Evolutionary conservation across 2,329 filamentous ascomycete genomes (phyloP).

Genomic region (Aspergillus spinulosporus): DNA sequence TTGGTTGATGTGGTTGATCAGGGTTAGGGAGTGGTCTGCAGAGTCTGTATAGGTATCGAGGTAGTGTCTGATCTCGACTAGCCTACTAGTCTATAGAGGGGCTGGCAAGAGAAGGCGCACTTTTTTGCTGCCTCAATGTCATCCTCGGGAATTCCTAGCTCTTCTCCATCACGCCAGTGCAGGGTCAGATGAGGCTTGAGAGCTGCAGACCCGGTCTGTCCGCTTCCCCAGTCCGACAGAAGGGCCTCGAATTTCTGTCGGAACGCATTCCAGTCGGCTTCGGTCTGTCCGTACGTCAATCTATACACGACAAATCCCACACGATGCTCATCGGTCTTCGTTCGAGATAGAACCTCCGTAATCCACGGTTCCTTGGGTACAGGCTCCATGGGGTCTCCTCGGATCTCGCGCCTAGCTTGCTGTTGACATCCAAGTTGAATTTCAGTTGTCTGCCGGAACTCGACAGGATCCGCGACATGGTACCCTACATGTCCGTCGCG

Average conservation of each 20-base stretch:
- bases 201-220: constrained; percentile 16
- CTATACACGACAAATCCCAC: constrained; percentile 28
- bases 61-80: constrained; percentile 4
- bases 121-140: constrained; percentile 1
- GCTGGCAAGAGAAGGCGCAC: background rate
- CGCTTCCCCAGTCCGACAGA: constrained; percentile 28
- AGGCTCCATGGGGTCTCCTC: constrained; percentile 13
- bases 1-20: background rate
- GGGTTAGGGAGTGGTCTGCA: too few species aligned
- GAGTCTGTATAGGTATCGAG: background rate
- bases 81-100: background rate
- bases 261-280: constrained; percentile 26
- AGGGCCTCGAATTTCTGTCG: constrained; percentile 26
- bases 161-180: constrained; percentile 29
- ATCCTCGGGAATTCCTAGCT: background rate
- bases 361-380: constrained; percentile 25
- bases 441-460: background rate
- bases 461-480: background rate
- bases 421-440: constrained; percentile 10
- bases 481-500: too few species aligned
- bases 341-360: background rate
- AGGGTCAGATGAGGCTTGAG: constrained; percentile 27
- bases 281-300: constrained; percentile 24
- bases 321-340: background rate
- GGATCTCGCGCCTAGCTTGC: constrained; percentile 15